phyloP scores from a whole-genome alignment of 257 asterid genomes.

The Verbena officinalis region DNA sequence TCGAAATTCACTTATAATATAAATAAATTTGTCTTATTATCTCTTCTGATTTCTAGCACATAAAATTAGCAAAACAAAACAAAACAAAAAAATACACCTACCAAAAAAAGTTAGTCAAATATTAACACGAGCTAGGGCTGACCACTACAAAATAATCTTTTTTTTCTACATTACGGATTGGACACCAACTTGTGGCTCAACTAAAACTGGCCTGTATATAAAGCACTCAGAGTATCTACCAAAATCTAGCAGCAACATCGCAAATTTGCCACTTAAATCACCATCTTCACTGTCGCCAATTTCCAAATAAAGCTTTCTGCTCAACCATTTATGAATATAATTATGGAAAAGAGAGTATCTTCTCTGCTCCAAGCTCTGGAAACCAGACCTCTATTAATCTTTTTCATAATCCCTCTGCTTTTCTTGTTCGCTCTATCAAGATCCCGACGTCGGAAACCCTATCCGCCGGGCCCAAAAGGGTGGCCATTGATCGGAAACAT shows the following conservation, averaged over 20 bases:
- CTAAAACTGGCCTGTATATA: constrained; percentile 11
- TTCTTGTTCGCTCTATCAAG: constrained; percentile 28
- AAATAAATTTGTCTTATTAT: too few species aligned
- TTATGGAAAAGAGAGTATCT: constrained; percentile 28
- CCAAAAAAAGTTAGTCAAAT: background rate
- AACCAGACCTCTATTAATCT: constrained; percentile 25
- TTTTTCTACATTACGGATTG: too few species aligned
- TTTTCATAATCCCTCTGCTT: constrained; percentile 38
- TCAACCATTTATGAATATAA: background rate
- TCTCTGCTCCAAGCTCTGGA: constrained; percentile 31
- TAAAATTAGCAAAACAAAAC: too few species aligned
- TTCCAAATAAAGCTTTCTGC: background rate
- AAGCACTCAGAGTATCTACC: constrained; percentile 7
- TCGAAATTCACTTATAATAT: too few species aligned
- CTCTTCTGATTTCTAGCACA: too few species aligned
- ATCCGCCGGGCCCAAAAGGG: constrained; percentile 90
- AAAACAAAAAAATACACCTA: too few species aligned
- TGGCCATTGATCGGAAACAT: constrained; percentile 85
- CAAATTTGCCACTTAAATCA: constrained; percentile 4
- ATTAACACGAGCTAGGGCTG: background rate
- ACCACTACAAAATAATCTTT: too few species aligned
- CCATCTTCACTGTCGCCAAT: background rate
- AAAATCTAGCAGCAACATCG: constrained; percentile 20
- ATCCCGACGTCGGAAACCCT: constrained; percentile 47
- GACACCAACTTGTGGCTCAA: too few species aligned